These are phyloP conservation scores for Favolaschia claudopus DNA, from an alignment of 768 basidiomycete genomes.

Conservation along the genomic window DNA sequence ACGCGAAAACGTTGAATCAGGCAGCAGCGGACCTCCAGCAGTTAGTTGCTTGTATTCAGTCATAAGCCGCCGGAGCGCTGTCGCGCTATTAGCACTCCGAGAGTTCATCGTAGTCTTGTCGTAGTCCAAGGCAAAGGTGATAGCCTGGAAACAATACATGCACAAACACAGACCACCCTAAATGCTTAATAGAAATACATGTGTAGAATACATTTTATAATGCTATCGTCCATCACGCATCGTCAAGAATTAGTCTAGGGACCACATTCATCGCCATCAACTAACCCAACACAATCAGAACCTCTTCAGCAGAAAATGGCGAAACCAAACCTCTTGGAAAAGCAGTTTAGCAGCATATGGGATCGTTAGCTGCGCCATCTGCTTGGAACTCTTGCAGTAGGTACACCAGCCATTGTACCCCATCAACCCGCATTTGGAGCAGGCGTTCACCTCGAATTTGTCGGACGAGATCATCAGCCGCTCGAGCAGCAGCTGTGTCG, in stretches of 20 bases:
- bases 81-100: conserved; percentile 63
- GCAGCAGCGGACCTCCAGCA: conserved; percentile 63
- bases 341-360: conserved; percentile 95
- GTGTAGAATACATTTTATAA: conserved; percentile 19
- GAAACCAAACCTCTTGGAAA: conserved; percentile 77
- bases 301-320: not conserved
- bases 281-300: conserved; percentile 45
- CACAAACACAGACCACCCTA: not conserved
- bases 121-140: not conserved
- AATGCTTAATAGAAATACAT: not conserved
- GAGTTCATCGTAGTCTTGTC: conserved; percentile 51
- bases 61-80: conserved; percentile 88
- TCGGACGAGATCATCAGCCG: conserved; percentile 99
- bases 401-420: conserved; percentile 96
- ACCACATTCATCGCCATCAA: conserved; percentile 98
- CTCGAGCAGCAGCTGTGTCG: conserved; percentile 94
- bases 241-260: conserved; percentile 86
- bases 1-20: not conserved
- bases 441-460: conserved; percentile 96
- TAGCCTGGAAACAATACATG: not conserved
- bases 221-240: conserved; percentile 53
- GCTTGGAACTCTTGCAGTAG: conserved; percentile 98
- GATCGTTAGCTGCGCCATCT: conserved; percentile 93
- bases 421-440: conserved; percentile 92
- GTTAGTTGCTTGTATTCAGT: conserved; percentile 91